Conservation (phyloP, 2,329 filamentous ascomycete species). For the Tolypocladium tropicale region DNA sequence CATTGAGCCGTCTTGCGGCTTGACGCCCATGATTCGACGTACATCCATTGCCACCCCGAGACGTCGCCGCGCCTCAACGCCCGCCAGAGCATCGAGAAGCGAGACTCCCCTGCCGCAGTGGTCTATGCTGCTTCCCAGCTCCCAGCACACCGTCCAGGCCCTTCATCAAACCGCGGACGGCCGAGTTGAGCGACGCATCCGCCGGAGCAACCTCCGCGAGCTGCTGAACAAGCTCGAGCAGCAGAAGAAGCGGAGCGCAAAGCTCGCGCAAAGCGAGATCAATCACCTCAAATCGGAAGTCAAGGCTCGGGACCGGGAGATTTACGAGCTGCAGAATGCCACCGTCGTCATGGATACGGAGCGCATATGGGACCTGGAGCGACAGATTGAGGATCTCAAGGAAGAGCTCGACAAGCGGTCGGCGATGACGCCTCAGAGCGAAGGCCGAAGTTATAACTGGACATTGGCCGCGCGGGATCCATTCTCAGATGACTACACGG, state of each 20-base stretch:
- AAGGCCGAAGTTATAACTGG: slow-evolving; percentile 33
- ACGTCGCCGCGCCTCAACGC: slow-evolving; percentile 36
- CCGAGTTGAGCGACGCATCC: slow-evolving; percentile 45
- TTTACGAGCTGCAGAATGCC: slow-evolving; percentile 39
- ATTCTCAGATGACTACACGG: slow-evolving; percentile 31
- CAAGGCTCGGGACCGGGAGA: slow-evolving; percentile 39
- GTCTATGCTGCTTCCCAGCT: slow-evolving; percentile 14
- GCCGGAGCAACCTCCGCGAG: slow-evolving; percentile 46
- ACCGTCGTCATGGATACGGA: slow-evolving; percentile 39
- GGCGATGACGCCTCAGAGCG: not conserved
- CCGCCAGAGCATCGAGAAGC: slow-evolving; percentile 12
- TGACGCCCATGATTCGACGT: slow-evolving; percentile 48
- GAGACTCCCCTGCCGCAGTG: slow-evolving; percentile 6
- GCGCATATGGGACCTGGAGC: slow-evolving; percentile 30
- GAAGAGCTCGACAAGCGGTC: slow-evolving; percentile 19
- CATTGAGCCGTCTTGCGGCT: slow-evolving; percentile 31
- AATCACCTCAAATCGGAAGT: slow-evolving; percentile 37
- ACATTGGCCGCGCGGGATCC: slow-evolving; percentile 38
- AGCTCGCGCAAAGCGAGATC: slow-evolving; percentile 34
- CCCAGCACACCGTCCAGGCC: slow-evolving; percentile 20
- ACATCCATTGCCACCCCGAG: slow-evolving; percentile 31
- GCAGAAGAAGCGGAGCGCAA: slow-evolving; percentile 31
- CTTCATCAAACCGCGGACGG: slow-evolving; percentile 47
- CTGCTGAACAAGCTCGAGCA: slow-evolving; percentile 43
- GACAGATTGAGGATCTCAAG: slow-evolving; percentile 26